phyloP scores from a whole-genome alignment of 805 yeast genomes.

The Saccharomycopsis fermentans region DNA sequence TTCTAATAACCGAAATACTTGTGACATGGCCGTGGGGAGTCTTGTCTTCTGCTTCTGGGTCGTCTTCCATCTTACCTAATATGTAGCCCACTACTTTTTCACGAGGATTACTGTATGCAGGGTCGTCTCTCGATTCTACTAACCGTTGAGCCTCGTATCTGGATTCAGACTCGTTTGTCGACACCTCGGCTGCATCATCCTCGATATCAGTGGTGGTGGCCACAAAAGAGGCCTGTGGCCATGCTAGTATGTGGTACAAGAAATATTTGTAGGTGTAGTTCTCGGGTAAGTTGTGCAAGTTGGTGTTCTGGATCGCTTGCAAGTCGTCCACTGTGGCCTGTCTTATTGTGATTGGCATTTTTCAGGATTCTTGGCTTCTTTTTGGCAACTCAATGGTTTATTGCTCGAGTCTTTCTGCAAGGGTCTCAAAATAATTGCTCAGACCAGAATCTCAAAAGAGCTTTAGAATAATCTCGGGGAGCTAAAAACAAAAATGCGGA shows the following conservation, averaged over 20 bases:
- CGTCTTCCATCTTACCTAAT: constrained; percentile 93
- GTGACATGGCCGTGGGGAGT: constrained; percentile 92
- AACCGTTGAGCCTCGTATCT: constrained; percentile 7
- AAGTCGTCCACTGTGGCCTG: constrained; percentile 79
- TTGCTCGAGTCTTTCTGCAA: no score
- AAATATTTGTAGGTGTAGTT: constrained; percentile 88
- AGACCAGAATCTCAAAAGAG: no score
- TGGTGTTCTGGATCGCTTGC: constrained; percentile 94
- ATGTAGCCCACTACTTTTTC: constrained; percentile 94
- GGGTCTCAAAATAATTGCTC: no score
- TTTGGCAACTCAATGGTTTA: no score
- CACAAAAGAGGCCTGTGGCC: constrained; percentile 97
- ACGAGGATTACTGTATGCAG: constrained; percentile 48
- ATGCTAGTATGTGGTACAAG: constrained; percentile 83
- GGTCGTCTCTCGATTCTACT: constrained; percentile 37
- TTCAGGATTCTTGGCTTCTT: background rate
- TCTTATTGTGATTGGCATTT: constrained; percentile 79
- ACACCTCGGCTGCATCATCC: constrained; percentile 20
- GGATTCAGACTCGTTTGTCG: background rate
- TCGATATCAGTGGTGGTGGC: constrained; percentile 68
- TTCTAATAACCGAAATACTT: constrained; percentile 87
- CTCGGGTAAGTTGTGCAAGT: constrained; percentile 85
- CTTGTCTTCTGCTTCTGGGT: constrained; percentile 63
- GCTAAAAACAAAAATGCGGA: no score
- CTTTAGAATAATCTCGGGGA: no score